phyloP scores from a whole-genome alignment of 2,329 filamentous ascomycete species.

The Knufia petricola region DNA sequence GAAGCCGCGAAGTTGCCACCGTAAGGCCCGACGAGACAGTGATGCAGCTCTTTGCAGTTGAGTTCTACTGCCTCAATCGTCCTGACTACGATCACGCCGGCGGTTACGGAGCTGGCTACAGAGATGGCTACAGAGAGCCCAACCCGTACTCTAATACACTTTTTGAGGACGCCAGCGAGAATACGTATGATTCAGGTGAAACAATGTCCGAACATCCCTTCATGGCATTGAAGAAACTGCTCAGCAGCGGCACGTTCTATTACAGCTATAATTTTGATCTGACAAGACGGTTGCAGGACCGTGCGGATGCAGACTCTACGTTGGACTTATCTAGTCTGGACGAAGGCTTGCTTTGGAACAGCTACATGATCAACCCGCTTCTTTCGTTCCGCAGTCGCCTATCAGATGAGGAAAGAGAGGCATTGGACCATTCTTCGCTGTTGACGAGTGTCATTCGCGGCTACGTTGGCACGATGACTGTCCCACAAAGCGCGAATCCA shows the following conservation, averaged over 20 bases:
- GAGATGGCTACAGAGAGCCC: constrained; percentile 30
- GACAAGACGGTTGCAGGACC: constrained; percentile 83
- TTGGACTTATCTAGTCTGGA: constrained; percentile 92
- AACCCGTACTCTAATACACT: constrained; percentile 47
- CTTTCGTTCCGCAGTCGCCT: constrained; percentile 80
- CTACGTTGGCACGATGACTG: constrained; percentile 77
- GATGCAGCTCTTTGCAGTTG: constrained; percentile 74
- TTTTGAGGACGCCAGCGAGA: constrained; percentile 44
- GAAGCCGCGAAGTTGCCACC: constrained; percentile 66
- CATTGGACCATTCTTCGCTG: constrained; percentile 77
- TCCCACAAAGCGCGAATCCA: constrained; percentile 61
- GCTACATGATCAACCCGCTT: constrained; percentile 91
- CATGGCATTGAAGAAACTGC: constrained; percentile 77
- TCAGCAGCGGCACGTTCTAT: constrained; percentile 91
- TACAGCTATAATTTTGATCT: constrained; percentile 98
- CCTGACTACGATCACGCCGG: constrained; percentile 72
- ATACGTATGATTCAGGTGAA: constrained; percentile 54
- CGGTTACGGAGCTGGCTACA: constrained; percentile 31
- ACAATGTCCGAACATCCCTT: constrained; percentile 75
- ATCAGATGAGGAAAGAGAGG: constrained; percentile 61
- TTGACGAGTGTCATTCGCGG: constrained; percentile 89
- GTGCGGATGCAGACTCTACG: constrained; percentile 63
- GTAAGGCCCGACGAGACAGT: constrained; percentile 82
- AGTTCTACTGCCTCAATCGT: constrained; percentile 81
- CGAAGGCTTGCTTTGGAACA: constrained; percentile 92